Evolutionary conservation across 2,329 filamentous ascomycete species (phyloP).

Genomic region (Scedosporium apiospermum): DNA sequence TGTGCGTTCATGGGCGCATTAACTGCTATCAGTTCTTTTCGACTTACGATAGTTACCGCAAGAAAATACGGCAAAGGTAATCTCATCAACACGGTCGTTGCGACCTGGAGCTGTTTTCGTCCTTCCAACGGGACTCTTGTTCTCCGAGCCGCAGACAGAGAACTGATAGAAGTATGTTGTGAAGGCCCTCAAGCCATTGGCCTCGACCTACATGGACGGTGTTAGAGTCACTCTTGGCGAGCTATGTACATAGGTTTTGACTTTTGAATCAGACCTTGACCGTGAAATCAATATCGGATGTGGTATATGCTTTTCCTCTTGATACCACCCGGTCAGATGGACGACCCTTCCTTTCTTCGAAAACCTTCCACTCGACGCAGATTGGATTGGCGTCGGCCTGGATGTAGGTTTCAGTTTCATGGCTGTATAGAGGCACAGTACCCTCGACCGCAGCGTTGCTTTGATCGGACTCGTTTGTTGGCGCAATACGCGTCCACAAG

Average conservation of each 20-base stretch:
- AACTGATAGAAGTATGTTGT: slow-evolving; percentile 64
- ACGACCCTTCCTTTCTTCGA: slow-evolving; percentile 30
- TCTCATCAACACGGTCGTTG: slow-evolving; percentile 43
- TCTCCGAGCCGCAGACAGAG: slow-evolving; percentile 53
- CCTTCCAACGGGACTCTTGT: slow-evolving; percentile 51
- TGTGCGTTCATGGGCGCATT: neutral
- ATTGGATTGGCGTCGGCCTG: slow-evolving; percentile 39
- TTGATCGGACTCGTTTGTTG: slow-evolving; percentile 31
- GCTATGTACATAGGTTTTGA: neutral
- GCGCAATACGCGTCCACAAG: slow-evolving; percentile 39
- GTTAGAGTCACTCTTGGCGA: neutral
- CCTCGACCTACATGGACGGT: slow-evolving; percentile 44
- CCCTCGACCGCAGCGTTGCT: slow-evolving; percentile 35
- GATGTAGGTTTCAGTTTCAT: slow-evolving; percentile 39
- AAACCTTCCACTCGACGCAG: slow-evolving; percentile 58
- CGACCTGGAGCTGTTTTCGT: slow-evolving; percentile 59
- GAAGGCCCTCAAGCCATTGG: slow-evolving; percentile 49
- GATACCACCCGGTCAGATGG: slow-evolving; percentile 35
- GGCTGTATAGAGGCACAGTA: slow-evolving; percentile 31
- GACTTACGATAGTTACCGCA: slow-evolving; percentile 56
- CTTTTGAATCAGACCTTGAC: slow-evolving; percentile 43
- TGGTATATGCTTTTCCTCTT: slow-evolving; percentile 56
- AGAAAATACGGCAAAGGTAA: slow-evolving; percentile 60
- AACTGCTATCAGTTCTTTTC: neutral
- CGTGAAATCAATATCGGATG: slow-evolving; percentile 66